A percentile compares a stretch with the other conserved stretches of the same genome.
These are phyloP conservation scores for Candida easanensis DNA, from an alignment of 805 yeast genomes.

Conservation along the genomic window DNA sequence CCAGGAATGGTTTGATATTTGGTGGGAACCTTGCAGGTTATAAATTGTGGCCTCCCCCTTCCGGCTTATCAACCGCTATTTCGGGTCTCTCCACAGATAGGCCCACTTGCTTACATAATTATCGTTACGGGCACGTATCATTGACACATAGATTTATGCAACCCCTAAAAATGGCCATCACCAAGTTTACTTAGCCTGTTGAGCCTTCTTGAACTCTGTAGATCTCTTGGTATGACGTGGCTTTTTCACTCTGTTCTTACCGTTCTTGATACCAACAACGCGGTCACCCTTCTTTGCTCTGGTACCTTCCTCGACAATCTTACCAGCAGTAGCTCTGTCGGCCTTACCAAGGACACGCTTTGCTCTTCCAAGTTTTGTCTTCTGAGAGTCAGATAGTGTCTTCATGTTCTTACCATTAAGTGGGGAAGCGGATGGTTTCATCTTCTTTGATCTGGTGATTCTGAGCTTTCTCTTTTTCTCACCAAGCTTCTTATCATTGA, in stretches of 20 bases:
- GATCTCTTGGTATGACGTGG: constrained; percentile 47
- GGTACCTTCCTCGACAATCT: constrained; percentile 59
- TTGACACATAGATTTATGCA: neutral
- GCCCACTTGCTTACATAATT: no score
- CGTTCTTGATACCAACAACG: constrained; percentile 59
- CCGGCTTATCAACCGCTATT: no score
- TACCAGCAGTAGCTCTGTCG: constrained; percentile 69
- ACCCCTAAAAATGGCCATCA: no score
- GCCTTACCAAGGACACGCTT: constrained; percentile 72
- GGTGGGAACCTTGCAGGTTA: neutral
- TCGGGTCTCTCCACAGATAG: no score
- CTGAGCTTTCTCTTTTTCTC: constrained; percentile 61
- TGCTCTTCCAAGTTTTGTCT: constrained; percentile 79
- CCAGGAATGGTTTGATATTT: no score
- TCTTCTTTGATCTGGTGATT: constrained; percentile 62
- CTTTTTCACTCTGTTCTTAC: constrained; percentile 44
- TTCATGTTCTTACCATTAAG: constrained; percentile 22
- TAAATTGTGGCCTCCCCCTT: neutral
- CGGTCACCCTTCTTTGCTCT: constrained; percentile 71
- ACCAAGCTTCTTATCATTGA: constrained; percentile 64
- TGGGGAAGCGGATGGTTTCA: constrained; percentile 19
- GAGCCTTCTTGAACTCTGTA: constrained; percentile 36
- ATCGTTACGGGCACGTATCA: no score
- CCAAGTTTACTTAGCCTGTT: constrained; percentile 9
- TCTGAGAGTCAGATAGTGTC: constrained; percentile 61